Conservation (phyloP, 2,329 filamentous ascomycete genomes). For the Colletotrichum tropicale region DNA sequence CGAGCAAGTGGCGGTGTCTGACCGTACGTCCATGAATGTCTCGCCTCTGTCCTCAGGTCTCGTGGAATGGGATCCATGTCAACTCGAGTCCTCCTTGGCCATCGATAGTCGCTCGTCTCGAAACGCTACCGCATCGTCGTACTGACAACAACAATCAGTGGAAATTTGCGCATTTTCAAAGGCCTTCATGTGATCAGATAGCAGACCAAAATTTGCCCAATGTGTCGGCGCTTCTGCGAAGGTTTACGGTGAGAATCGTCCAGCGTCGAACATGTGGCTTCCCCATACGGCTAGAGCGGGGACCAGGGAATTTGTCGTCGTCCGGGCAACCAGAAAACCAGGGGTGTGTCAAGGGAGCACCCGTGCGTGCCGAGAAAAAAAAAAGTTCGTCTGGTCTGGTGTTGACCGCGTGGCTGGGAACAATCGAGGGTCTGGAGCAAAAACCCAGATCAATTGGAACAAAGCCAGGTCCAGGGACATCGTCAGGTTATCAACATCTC, state of each 20-base stretch:
- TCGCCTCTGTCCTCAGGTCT: not conserved
- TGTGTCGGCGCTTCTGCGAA: not conserved
- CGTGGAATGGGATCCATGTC: not conserved
- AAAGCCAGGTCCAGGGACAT: not conserved
- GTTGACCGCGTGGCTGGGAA: not conserved
- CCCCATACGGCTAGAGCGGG: not conserved
- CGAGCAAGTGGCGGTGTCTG: not conserved
- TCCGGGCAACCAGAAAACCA: not conserved
- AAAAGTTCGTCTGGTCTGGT: constrained; percentile 8
- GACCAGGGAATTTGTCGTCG: not conserved
- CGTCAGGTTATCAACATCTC: constrained; percentile 6
- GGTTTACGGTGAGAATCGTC: not conserved
- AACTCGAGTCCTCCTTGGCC: not conserved
- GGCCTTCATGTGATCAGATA: constrained; percentile 9
- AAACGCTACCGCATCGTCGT: not conserved
- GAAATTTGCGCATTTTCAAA: not conserved
- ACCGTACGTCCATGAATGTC: not conserved
- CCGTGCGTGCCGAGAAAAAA: constrained; percentile 1
- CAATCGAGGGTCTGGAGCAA: not conserved
- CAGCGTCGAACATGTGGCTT: constrained; percentile 3
- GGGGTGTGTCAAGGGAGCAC: not conserved
- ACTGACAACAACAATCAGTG: not conserved
- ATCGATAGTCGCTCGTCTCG: not conserved
- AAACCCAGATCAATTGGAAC: not conserved
- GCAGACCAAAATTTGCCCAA: not conserved